A percentile compares a stretch with the other conserved stretches of the same genome.
Conservation (phyloP, 192 early-diverging fungal genomes). For the Mortierella hygrophila region DNA sequence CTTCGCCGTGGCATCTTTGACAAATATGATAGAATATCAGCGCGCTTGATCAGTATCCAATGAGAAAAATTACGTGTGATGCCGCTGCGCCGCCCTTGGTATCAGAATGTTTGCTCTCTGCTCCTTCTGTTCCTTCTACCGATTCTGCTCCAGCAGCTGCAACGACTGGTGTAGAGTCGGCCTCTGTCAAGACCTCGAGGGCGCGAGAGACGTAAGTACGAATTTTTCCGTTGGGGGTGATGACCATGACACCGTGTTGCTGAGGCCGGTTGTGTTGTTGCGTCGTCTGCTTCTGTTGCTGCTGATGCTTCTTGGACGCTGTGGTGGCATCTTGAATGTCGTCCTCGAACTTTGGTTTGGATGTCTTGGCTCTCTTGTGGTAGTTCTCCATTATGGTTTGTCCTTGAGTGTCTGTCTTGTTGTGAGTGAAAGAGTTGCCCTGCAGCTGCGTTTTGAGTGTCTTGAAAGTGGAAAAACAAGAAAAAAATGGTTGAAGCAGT, state of each 20-base stretch:
- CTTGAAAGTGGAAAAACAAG: not conserved
- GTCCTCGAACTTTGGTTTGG: constrained; percentile 43
- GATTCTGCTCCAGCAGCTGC: not conserved
- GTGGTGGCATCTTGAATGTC: constrained; percentile 6
- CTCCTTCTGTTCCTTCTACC: not conserved
- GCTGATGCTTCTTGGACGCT: not conserved
- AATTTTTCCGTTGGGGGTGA: constrained; percentile 45
- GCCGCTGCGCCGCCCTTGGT: not conserved
- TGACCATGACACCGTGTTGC: constrained; percentile 50
- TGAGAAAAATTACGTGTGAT: not conserved
- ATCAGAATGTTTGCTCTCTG: not conserved
- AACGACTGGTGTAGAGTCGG: not conserved
- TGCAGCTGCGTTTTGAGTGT: not conserved
- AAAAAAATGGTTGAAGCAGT: not conserved
- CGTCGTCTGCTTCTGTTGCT: not conserved
- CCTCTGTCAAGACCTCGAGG: constrained; percentile 35
- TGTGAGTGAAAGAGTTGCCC: not conserved
- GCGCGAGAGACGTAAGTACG: constrained; percentile 47
- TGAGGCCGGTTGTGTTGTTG: constrained; percentile 33
- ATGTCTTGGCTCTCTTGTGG: constrained; percentile 30
- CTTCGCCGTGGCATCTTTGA: not conserved
- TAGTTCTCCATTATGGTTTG: constrained; percentile 39
- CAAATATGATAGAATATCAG: not conserved
- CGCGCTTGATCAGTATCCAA: not conserved
- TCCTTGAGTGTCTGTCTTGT: not conserved